phyloP scores from a whole-genome alignment of 2,329 filamentous ascomycete genomes.

The Cladophialophora chaetospira region DNA sequence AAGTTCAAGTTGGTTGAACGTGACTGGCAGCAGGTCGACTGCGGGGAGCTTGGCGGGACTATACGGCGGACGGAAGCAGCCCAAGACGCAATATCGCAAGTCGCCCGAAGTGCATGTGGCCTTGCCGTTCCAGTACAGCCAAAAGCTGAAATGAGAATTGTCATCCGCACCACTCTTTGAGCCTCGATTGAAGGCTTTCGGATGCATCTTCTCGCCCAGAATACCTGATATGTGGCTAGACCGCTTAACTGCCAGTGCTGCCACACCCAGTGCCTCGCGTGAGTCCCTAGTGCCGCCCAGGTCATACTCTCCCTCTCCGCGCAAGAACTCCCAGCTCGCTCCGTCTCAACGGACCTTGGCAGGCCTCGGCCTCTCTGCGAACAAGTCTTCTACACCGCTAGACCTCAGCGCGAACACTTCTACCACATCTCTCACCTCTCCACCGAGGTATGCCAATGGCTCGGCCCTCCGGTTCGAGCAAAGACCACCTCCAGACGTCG shows the following conservation, averaged over 20 bases:
- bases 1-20: too few relatives aligned
- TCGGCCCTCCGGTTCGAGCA: constrained; percentile 64
- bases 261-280: constrained; percentile 54
- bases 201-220: too few relatives aligned
- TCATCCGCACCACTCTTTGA: too few relatives aligned
- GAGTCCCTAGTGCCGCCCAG: constrained; percentile 66
- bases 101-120: too few relatives aligned
- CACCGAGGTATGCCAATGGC: constrained; percentile 66
- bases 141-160: too few relatives aligned
- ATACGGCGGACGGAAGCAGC: too few relatives aligned
- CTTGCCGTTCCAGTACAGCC: too few relatives aligned
- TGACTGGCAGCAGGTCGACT: too few relatives aligned
- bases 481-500: constrained; percentile 56
- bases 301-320: constrained; percentile 69
- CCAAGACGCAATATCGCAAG: too few relatives aligned
- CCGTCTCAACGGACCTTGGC: constrained; percentile 63
- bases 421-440: constrained; percentile 70
- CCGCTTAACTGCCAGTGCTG: constrained; percentile 70
- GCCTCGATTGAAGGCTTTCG: too few relatives aligned
- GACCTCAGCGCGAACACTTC: constrained; percentile 72
- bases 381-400: constrained; percentile 73
- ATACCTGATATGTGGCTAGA: constrained; percentile 76
- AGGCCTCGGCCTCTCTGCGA: constrained; percentile 65
- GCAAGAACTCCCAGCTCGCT: constrained; percentile 68
- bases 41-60: too few relatives aligned